A percentile compares a stretch with the other conserved stretches of the same genome.
Conservation (phyloP, 306 rosid genomes). For the Sesbania bispinosa region DNA sequence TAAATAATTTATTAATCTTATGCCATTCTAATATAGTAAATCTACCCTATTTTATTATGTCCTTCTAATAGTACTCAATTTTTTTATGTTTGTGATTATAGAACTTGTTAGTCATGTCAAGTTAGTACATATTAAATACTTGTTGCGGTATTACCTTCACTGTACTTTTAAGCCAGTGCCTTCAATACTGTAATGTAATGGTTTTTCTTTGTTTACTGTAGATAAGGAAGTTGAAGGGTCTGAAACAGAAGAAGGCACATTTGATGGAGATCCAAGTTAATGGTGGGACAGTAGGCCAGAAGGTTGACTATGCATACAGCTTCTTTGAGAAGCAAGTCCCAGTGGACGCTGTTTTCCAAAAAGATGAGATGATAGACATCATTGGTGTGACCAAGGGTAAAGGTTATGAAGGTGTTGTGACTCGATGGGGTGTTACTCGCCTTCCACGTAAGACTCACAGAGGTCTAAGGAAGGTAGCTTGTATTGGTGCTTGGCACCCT, state of each 20-base stretch:
- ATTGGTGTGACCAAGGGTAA: constrained; percentile 91
- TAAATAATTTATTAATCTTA: neutral
- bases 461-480: constrained; percentile 89
- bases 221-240: constrained; percentile 83
- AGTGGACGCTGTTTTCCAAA: constrained; percentile 76
- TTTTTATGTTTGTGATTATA: neutral
- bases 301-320: constrained; percentile 67
- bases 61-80: neutral
- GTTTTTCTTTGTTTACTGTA: neutral
- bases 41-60: too few relatives aligned
- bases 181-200: neutral
- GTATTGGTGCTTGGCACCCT: constrained; percentile 97
- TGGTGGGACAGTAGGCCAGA: constrained; percentile 65
- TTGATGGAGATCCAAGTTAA: constrained; percentile 86
- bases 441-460: constrained; percentile 91
- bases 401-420: constrained; percentile 89
- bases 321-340: constrained; percentile 85
- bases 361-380: constrained; percentile 84
- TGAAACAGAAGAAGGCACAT: constrained; percentile 89
- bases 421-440: constrained; percentile 92
- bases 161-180: neutral
- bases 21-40: neutral
- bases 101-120: neutral
- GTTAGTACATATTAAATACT: neutral
- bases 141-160: neutral